Evolutionary conservation across 345 rosid species (phyloP), one percentile per base, ranked within the genome.

Genomic region (Linum lewisii): DNA sequence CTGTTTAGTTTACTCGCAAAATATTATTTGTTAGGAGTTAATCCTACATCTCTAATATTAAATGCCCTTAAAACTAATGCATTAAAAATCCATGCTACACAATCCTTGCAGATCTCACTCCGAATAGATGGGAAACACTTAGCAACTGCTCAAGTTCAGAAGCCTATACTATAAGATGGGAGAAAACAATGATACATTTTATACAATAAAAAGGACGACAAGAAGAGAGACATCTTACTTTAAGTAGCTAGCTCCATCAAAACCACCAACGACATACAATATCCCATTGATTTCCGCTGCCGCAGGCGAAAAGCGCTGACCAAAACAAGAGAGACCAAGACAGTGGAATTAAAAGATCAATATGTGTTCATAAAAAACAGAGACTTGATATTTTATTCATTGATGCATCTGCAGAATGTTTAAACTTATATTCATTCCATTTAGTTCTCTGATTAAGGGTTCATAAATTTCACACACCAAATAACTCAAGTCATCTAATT

Each of bases 201-300:
- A 26, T 6, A 26, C 32, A 51, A 51, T 6, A 1, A 16, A 56
- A 21, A 36, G 14, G 45, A 14, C 4, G 16, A 49, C 38, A 53
- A 63, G 56, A 29, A 20, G 24, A 52, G 23, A 21, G 16, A 20
- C 22, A 69, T 66, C 89, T 79, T 77, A 84, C 95, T 70, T 77
- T 21, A 86, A 62, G 73, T 84, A 84, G 21, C 60, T 67, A 0
- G n/a, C 63, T 59, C 77, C 79, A 56, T 84, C 78, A 69, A 37
- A 89, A 57, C 97, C 95, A 64, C 97, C 97, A 2, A 73, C 82
- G 32, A 85, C 95, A 73, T 89, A 84, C 20, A 89, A 67, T 24
- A 69, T 71, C 56, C 95, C 82, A 52, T 80, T 78, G 56, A 77
- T 78, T 59, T 84, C 88, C 53, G 63, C 77, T 5, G 92, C 83